Conservation (phyloP, 202 grass and related monocot species). For the Alloteropsis angusta region DNA sequence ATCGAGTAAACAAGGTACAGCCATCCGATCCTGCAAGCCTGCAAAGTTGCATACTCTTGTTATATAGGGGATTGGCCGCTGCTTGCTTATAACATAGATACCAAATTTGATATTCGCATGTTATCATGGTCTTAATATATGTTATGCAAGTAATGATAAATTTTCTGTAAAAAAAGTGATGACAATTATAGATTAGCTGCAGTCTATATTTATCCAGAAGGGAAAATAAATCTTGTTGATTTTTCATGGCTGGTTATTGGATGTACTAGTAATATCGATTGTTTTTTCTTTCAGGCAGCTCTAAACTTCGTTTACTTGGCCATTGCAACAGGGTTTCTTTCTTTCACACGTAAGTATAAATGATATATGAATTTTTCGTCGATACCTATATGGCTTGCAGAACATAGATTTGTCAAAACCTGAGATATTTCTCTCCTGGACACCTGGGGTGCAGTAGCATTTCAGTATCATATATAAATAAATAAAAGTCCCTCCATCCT, state of each 20-base stretch:
- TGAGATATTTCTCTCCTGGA: not conserved
- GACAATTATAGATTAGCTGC: not conserved
- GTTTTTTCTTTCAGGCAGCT: constrained; percentile 27
- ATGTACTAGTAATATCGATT: not conserved
- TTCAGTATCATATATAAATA: not conserved
- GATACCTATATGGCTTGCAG: not conserved
- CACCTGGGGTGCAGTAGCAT: not conserved
- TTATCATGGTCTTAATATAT: not conserved
- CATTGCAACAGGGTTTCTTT: constrained; percentile 36
- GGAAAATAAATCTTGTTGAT: not conserved
- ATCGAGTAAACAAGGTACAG: constrained; percentile 38
- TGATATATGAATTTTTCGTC: not conserved
- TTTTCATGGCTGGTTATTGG: not conserved
- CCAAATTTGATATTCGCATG: not conserved
- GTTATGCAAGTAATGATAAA: not conserved
- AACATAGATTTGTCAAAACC: not conserved
- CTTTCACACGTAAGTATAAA: constrained; percentile 43
- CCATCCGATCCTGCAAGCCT: not conserved
- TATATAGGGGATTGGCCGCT: not conserved
- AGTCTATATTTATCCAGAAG: not conserved
- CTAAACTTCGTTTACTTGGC: constrained; percentile 63
- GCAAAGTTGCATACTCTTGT: not conserved
- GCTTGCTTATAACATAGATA: not conserved
- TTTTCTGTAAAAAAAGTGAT: not conserved
- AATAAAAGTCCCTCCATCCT: not conserved